Evolutionary conservation across 2,329 filamentous ascomycete species (phyloP), one percentile per base, ranked within the genome.

Genomic region (Arthrobotrys conoides): DNA sequence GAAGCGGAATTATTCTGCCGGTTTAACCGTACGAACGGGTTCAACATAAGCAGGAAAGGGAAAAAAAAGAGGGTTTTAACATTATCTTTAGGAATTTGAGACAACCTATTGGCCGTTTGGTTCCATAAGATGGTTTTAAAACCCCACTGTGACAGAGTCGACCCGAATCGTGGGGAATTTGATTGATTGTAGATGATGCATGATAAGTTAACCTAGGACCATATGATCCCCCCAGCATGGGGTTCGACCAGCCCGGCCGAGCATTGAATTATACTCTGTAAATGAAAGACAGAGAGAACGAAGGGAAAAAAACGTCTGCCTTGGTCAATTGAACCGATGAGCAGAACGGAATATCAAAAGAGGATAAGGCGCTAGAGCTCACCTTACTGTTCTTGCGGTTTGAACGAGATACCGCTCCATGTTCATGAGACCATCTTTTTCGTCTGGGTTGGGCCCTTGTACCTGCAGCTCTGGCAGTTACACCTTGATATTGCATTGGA

Each of bases 1-100:
- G 72, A 76, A 76, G 49, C 59, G 66, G 72, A 76, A 30, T 33
- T 67, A 63, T 67, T 68, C 66, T 71, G 41, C 67, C 73, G 67
- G 44, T 71, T 77, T 77, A 76, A 63, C 71, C 64, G 71, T 69
- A 67, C 61, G 48, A 57, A 41, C 12, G 14, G 33, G n/a, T 44
- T 59, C 69, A 65, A 38, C 49, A 65, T 72, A 46, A 65, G 36
- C 46, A 57, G 33, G 24, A 65, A 65, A n/a, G n/a, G n/a, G n/a
- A n/a, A 49, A 36, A 49, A 46, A 46, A 30, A 30, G 6, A 30
- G 3, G 14, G 61, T 65, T 65, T 65, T 65, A 33, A 48, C 36
- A 48, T 65, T 41, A 33, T 49, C 41, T 27, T 44, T 24, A 5
- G 2, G 2, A n/a, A 20, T 36, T 61, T 44, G 61, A 67, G 46